Evolutionary conservation across 768 basidiomycete genomes (phyloP), one percentile per base, ranked within the genome.

Genomic region (Naganishia friedmannii): DNA sequence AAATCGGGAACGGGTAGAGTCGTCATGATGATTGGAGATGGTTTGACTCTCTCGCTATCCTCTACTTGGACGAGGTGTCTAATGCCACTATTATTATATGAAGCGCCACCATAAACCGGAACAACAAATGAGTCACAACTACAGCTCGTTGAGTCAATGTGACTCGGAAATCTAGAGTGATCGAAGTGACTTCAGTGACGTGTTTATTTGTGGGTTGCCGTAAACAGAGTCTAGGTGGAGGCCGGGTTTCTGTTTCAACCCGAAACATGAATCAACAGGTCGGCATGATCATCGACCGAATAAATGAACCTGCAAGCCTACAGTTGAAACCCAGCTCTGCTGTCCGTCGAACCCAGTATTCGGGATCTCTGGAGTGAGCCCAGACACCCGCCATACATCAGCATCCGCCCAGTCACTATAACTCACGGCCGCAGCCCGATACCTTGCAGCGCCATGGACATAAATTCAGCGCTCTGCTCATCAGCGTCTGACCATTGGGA

Each of bases 401-500:
- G 42, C 2, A 10, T 13, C 15, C 42, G 42, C 7, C 7, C 2
- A 8, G 2, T 13, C 15, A 13, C 15, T 17, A 15, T 15, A 42
- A 13, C 48, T 3, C 17, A 21, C 6, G 12, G 1, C 32, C 21
- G 34, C 34, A 23, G 9, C 57, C 34, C n/a, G 12, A 23, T 58
- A 23, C 32, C 54, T 12, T 34, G 8, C 9, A 56, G 19, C 54
- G 6, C 15, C 2, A 34, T 34, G 54, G 23, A 51, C 48, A n/a
- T 12, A 26, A n/a, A 51, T 51, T 51, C 32, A 34, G 57, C 60
- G 2, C 7, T 63, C 7, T 8, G 39, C 28, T 8, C 23, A 0
- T 63, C 60, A 3, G 21, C 37, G 4, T 42, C 60, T 10, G n/a
- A 26, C 39, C 23, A 63, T 79, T 98, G 94, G 93, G 82, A 78